phyloP scores from a whole-genome alignment of 192 early-diverging fungal species.

The Coemansia sp. region DNA sequence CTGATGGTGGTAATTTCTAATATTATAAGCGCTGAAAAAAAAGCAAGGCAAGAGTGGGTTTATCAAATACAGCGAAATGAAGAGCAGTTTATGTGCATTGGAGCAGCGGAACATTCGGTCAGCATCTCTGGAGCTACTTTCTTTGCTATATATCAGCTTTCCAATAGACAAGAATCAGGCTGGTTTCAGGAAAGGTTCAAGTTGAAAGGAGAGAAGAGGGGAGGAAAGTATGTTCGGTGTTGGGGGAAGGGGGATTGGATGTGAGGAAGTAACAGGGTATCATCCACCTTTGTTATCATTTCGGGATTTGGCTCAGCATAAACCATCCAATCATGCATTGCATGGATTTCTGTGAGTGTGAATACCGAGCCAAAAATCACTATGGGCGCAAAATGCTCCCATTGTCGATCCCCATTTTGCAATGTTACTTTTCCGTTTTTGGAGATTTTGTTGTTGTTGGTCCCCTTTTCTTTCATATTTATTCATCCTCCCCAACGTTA shows the following conservation, averaged over 20 bases:
- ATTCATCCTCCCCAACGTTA: constrained; percentile 10
- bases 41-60: too few relatives aligned
- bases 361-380: background rate
- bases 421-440: background rate
- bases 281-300: background rate
- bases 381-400: background rate
- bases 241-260: background rate
- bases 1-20: too few relatives aligned
- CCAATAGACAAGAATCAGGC: too few relatives aligned
- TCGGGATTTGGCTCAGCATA: background rate
- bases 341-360: background rate
- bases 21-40: too few relatives aligned
- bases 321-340: background rate
- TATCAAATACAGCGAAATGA: too few relatives aligned
- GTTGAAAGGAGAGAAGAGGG: too few relatives aligned
- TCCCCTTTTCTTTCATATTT: background rate
- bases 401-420: constrained; percentile 5
- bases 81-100: too few relatives aligned
- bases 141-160: too few relatives aligned
- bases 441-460: background rate
- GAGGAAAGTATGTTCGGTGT: too few relatives aligned
- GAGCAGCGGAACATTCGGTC: too few relatives aligned
- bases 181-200: too few relatives aligned
- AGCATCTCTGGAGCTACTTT: too few relatives aligned
- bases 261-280: background rate